Percentiles rank a stretch among this genome's conserved stretches.
phyloP scores from a whole-genome alignment of 805 yeast species.

The Ogataea neopini region DNA sequence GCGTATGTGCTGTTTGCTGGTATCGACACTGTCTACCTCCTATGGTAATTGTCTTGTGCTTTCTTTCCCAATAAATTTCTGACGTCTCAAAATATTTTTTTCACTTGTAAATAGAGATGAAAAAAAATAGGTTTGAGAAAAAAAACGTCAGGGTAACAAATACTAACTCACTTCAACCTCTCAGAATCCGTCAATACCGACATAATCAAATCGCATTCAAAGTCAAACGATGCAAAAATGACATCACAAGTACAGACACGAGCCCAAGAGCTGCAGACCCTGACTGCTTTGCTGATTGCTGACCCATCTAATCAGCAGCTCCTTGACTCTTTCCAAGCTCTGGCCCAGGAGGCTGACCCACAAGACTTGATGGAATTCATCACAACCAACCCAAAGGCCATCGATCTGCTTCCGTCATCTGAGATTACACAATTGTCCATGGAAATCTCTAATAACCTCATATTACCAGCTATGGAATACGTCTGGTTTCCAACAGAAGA shows the following conservation, averaged over 20 bases:
- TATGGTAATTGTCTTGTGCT: background rate
- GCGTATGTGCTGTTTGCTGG: background rate
- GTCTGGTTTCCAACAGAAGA: slow-evolving; percentile 17
- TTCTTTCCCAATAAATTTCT: slow-evolving; percentile 1
- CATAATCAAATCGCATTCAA: background rate
- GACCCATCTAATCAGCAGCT: background rate
- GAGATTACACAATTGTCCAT: background rate
- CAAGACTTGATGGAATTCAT: background rate
- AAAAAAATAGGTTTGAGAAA: background rate
- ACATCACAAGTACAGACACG: background rate
- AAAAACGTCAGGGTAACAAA: slow-evolving; percentile 6
- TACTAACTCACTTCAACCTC: background rate
- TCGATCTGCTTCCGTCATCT: background rate
- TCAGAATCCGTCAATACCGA: background rate
- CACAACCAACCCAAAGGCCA: background rate
- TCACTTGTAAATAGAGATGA: background rate
- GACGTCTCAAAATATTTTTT: slow-evolving; percentile 8
- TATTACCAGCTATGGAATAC: slow-evolving; percentile 11
- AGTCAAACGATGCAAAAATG: background rate
- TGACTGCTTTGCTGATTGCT: background rate
- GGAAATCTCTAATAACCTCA: background rate
- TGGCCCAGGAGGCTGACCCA: slow-evolving; percentile 6
- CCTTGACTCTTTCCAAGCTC: background rate
- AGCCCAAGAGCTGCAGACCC: background rate
- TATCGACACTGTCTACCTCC: background rate